Percentiles rank a stretch among this genome's conserved stretches.
phyloP scores from a whole-genome alignment of 345 rosid genomes.

The Acer yangbiense region DNA sequence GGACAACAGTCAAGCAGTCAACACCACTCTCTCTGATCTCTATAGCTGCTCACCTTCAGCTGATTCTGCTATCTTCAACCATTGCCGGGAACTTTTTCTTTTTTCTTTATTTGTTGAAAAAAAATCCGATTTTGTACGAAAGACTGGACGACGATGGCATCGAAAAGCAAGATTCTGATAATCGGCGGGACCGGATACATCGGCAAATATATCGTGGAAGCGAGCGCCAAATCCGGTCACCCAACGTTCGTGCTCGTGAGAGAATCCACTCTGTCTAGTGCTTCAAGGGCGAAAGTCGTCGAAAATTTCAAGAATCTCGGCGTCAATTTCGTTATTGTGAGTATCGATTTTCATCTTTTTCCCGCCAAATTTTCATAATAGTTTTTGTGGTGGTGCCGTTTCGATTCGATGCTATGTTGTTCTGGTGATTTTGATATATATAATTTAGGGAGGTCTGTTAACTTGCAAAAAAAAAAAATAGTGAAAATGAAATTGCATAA shows the following conservation, averaged over 20 bases:
- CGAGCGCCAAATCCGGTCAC: conserved; percentile 7
- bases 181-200: conserved; percentile 8
- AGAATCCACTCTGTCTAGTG: conserved; percentile 8
- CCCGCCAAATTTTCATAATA: too few species aligned
- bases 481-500: too few species aligned
- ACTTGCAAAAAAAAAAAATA: too few species aligned
- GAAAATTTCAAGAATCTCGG: conserved; percentile 3
- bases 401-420: not conserved
- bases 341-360: not conserved
- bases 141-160: not conserved
- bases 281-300: not conserved
- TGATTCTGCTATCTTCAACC: too few species aligned
- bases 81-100: not conserved
- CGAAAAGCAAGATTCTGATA: not conserved
- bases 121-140: not conserved
- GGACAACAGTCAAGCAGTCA: too few species aligned
- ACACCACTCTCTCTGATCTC: too few species aligned
- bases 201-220: conserved; percentile 11
- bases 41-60: too few species aligned
- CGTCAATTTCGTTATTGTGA: not conserved
- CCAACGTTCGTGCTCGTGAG: conserved; percentile 3
- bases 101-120: too few species aligned
- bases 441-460: too few species aligned
- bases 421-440: too few species aligned
- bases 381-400: not conserved